Conservation (phyloP, 805 yeast genomes). For the Candida sonorensis region DNA sequence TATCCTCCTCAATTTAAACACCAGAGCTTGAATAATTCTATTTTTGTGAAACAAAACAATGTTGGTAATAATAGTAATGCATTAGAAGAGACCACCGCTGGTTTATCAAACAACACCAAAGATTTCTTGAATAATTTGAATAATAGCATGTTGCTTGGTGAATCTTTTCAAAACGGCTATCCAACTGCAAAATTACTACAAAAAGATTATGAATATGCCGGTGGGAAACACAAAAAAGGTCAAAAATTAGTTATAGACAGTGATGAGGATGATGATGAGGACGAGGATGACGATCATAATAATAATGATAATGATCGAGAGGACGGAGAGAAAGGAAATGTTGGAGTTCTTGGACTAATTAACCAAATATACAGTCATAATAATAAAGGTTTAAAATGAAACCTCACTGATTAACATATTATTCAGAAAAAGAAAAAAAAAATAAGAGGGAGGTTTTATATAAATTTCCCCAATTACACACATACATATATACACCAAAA, state of each 20-base stretch:
- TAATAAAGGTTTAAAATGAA: slow-evolving; percentile 21
- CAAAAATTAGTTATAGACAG: slow-evolving; percentile 12
- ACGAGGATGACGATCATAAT: slow-evolving; percentile 21
- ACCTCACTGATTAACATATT: neutral
- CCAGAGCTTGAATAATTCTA: slow-evolving; percentile 10
- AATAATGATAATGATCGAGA: too few relatives aligned
- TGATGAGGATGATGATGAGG: slow-evolving; percentile 28
- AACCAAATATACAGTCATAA: slow-evolving; percentile 68
- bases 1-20: slow-evolving; percentile 16
- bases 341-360: slow-evolving; percentile 61
- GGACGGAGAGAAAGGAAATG: too few relatives aligned
- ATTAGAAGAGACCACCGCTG: slow-evolving; percentile 26
- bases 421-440: neutral
- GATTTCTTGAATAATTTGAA: slow-evolving; percentile 19
- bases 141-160: slow-evolving; percentile 33
- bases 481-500: too few relatives aligned
- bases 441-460: too few relatives aligned
- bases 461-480: too few relatives aligned
- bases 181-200: slow-evolving; percentile 21
- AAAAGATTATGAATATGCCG: slow-evolving; percentile 7
- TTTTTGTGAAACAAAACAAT: too few relatives aligned
- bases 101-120: slow-evolving; percentile 18
- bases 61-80: slow-evolving; percentile 3
- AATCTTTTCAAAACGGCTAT: slow-evolving; percentile 34
- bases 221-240: neutral